Evolutionary conservation across 169 alveolate species (phyloP).

Genomic region (Plasmodium fragile): DNA sequence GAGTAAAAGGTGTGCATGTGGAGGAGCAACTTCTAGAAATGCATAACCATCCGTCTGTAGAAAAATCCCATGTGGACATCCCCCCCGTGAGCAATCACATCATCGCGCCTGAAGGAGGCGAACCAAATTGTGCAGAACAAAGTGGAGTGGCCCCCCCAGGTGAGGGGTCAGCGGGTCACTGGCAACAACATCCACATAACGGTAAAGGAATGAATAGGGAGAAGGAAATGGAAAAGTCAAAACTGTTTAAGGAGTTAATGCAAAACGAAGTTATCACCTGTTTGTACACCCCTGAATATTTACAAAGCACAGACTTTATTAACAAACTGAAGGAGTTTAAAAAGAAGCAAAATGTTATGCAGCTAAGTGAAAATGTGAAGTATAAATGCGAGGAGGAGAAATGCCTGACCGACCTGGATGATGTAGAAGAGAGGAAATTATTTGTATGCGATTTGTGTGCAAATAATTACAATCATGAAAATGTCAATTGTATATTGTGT

Average conservation of each 20-base stretch:
- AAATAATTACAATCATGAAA: constrained; percentile 58
- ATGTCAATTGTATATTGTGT: constrained; percentile 61
- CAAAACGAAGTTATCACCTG: constrained; percentile 22
- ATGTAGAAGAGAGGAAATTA: constrained; percentile 40
- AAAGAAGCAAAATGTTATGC: background rate
- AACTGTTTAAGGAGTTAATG: constrained; percentile 7
- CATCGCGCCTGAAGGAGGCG: background rate
- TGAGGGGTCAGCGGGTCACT: background rate
- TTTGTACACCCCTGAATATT: constrained; percentile 15
- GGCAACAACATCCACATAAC: background rate
- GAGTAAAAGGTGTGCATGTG: background rate
- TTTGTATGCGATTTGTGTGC: constrained; percentile 73
- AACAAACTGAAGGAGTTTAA: constrained; percentile 23
- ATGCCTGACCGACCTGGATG: constrained; percentile 51
- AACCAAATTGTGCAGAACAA: background rate
- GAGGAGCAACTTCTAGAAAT: background rate
- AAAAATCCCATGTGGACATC: background rate
- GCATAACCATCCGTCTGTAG: background rate
- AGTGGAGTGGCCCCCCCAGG: background rate
- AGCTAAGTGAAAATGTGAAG: background rate
- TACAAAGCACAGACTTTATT: background rate
- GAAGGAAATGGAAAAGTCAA: background rate
- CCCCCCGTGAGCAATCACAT: background rate
- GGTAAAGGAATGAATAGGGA: background rate
- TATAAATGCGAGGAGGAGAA: constrained; percentile 35